Conservation (phyloP, 1,139 yeast species). For the Hyphopichia khmerensis region DNA sequence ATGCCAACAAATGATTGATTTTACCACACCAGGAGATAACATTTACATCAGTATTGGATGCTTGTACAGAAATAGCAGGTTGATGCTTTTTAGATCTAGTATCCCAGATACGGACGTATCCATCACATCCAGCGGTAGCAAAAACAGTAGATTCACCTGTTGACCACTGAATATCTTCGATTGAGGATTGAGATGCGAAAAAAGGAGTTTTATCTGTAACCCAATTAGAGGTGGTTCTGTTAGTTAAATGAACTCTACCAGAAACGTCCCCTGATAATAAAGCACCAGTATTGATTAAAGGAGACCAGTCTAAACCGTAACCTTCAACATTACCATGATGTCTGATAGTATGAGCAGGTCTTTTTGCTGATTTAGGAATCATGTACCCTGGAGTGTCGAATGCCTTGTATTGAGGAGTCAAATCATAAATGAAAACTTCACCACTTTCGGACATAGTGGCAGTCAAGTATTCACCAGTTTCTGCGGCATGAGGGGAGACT, state of each 20-base stretch:
- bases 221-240: constrained; percentile 80
- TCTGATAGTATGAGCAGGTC: constrained; percentile 82
- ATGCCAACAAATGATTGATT: constrained; percentile 82
- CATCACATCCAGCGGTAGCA: constrained; percentile 92
- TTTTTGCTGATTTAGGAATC: constrained; percentile 73
- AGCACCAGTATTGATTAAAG: constrained; percentile 75
- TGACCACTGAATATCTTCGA: constrained; percentile 98
- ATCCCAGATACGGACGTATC: constrained; percentile 93
- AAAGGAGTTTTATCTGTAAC: constrained; percentile 83
- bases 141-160: constrained; percentile 88
- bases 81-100: constrained; percentile 88
- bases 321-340: constrained; percentile 97
- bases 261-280: constrained; percentile 85
- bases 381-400: constrained; percentile 85
- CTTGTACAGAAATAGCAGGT: constrained; percentile 84
- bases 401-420: constrained; percentile 76
- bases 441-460: constrained; percentile 92
- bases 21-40: constrained; percentile 95
- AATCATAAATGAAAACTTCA: constrained; percentile 81
- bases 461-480: constrained; percentile 78
- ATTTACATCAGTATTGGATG: constrained; percentile 84
- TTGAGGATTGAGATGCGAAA: constrained; percentile 66
- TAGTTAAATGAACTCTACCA: constrained; percentile 78
- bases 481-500: constrained; percentile 75
- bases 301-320: constrained; percentile 97